Evolutionary conservation across 2,329 filamentous ascomycete species (phyloP), one percentile per base, ranked within the genome.

Genomic region (Venturia aucupariae): DNA sequence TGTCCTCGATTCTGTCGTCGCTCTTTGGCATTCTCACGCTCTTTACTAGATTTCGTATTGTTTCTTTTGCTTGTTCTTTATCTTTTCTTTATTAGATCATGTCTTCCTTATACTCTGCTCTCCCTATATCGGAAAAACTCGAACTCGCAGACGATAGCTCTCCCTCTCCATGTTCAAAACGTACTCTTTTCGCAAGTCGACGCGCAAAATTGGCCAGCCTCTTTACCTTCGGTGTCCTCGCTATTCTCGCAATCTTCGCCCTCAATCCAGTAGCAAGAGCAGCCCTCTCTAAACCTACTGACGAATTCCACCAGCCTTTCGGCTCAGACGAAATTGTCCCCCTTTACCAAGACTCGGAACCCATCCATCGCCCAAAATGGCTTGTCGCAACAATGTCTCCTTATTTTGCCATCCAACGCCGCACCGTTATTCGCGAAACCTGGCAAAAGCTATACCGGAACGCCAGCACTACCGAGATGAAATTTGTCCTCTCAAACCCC

Each of bases 401-500:
- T 10, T 44, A 44, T 8, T 54, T 32, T 32, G 19, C 46, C 11
- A 35, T 54, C 19, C 61, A 63, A 30, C 41, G 48, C 41, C 61
- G 61, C 27, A 38, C 41, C 11, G 65, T 72, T 30, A 75, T 75
- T 10, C 68, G 73, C 11, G 70, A 69, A 2, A 72, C 72, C 13
- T 74, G 73, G 73, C 74, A 74, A 70, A 68, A 66, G 4, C 65
- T 74, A 6, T 75, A 70, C 65, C 44, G 65, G 35, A 68, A 74
- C 42, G 64, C 72, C 1, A 69, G 72, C 10, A 39, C 27, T 13
- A 71, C 74, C 30, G 71, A 72, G 17, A 65, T 66, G 1, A 69
- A 70, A 5, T 75, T 75, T 62, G 72, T 75, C 8, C 68, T 75
- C 2, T 69, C 72, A 0, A 73, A 75, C 57, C 73, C 73, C 0